Evolutionary conservation across 208 protist genomes (phyloP), one percentile per base, ranked within the genome.

Genomic region (Acanthamoeba quina): DNA sequence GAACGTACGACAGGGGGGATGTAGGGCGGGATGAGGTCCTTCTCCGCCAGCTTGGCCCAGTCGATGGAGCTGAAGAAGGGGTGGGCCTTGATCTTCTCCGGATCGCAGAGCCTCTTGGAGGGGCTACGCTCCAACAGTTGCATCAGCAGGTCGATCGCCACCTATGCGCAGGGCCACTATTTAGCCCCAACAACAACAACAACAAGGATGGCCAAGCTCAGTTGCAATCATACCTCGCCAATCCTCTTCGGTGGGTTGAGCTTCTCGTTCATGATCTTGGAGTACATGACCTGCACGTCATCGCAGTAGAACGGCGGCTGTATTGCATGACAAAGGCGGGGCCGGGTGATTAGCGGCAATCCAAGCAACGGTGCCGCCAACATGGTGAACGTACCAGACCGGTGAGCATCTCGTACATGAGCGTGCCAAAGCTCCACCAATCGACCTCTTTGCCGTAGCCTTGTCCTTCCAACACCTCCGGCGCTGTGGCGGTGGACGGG

Each of bases 371-470:
- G 41, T 44, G 41, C n/a, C n/a, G 41, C 41, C 3, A 44, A 44
- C 41, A 44, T 44, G 3, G 4, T 44, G 4, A 44, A 44, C 41
- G 41, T 94, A 94, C 92, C 76, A 97, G 60, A 47, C 97, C 97
- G 49, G 96, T 96, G 17, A 98, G 83, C 97, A 98, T 98, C 93
- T 98, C 98, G 95, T 96, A 98, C 26, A 98, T 56, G 3, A 98
- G 74, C 10, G 96, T 98, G 37, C 98, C 98, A 17, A 98, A 94
- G 34, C 86, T 94, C 98, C 98, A 98, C 97, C 97, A 98, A 95
- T 98, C 98, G 6, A 98, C 98, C 31, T 96, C 96, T 47, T 94
- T 96, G 19, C 96, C 96, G 64, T 98, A 97, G 64, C 96, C 96
- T n/a, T 94, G 58, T 26, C 93, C 93, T 78, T 95, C 86, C 9